Percentiles rank a stretch among this genome's conserved stretches.
Evolutionary conservation across 148 eudicot genomes (phyloP).

Genomic region (Limonium bicolor): DNA sequence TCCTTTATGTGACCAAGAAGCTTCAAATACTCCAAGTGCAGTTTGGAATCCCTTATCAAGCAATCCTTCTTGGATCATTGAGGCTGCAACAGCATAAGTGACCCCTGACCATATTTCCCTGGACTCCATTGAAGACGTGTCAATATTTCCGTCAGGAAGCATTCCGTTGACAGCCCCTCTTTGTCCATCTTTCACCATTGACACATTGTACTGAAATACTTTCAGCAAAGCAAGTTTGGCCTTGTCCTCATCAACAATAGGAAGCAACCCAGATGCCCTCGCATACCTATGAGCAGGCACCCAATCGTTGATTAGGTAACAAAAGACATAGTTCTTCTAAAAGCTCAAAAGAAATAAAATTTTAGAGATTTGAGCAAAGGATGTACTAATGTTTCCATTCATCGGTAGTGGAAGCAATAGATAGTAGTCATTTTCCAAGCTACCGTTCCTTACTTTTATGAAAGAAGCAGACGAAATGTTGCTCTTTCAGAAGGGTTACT

Average conservation of each 20-base stretch:
- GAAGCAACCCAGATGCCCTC: conserved; percentile 72
- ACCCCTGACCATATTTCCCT: conserved; percentile 81
- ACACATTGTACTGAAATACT: conserved; percentile 55
- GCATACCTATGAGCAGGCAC: conserved; percentile 57
- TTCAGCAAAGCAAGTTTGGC: conserved; percentile 48
- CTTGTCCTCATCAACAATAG: conserved; percentile 75
- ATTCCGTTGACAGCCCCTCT: conserved; percentile 75
- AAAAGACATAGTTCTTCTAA: no score
- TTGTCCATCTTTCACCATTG: conserved; percentile 54
- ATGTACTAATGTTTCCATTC: no score
- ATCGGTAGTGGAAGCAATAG: no score
- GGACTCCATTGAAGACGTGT: conserved; percentile 64
- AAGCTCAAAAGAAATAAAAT: no score
- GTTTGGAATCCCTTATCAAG: conserved; percentile 58
- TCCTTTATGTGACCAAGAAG: conserved; percentile 58
- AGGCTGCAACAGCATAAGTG: conserved; percentile 70
- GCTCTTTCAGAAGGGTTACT: no score
- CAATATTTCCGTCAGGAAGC: conserved; percentile 65
- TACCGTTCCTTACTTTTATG: no score
- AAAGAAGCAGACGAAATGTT: no score
- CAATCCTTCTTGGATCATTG: conserved; percentile 71
- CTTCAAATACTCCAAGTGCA: conserved; percentile 47
- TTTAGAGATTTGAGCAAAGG: no score
- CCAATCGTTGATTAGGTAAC: no score
- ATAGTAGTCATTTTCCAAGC: no score